Evolutionary conservation across 176 grass and related monocot genomes (phyloP).

Genomic region (Tuctoria greenei): DNA sequence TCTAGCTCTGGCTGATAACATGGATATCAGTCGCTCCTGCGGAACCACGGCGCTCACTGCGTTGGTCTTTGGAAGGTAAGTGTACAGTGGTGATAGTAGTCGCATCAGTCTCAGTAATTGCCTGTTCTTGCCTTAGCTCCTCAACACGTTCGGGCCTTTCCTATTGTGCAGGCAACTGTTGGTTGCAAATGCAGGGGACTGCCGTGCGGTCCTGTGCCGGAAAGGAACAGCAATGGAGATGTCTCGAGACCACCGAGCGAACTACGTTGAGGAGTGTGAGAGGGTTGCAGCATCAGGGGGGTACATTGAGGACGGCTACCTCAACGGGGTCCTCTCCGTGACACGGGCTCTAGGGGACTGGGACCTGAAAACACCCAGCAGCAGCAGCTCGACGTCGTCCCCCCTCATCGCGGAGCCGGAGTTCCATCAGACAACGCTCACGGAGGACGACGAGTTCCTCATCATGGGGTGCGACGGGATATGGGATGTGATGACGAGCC

Average conservation of each 20-base stretch:
- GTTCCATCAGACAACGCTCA: constrained; percentile 52
- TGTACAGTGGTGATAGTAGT: no score
- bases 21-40: constrained; percentile 64
- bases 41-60: constrained; percentile 80
- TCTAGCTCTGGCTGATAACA: constrained; percentile 59
- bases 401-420: constrained; percentile 80
- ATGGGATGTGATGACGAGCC: constrained; percentile 78
- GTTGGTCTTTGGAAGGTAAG: constrained; percentile 74
- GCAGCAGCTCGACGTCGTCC: constrained; percentile 44
- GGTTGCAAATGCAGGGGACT: constrained; percentile 90
- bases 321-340: constrained; percentile 84
- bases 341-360: constrained; percentile 82
- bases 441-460: constrained; percentile 68
- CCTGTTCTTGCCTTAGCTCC: neutral
- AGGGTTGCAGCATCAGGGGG: constrained; percentile 61
- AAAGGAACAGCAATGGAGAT: constrained; percentile 78
- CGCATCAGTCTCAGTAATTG: neutral
- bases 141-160: neutral
- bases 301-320: constrained; percentile 81
- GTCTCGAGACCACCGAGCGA: constrained; percentile 75
- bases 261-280: constrained; percentile 50
- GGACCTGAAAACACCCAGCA: constrained; percentile 80
- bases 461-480: constrained; percentile 79
- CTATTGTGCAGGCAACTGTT: constrained; percentile 60
- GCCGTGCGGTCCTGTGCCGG: constrained; percentile 76